Conservation (phyloP, 2,329 filamentous ascomycete genomes). For the Diaporthe velutina region DNA sequence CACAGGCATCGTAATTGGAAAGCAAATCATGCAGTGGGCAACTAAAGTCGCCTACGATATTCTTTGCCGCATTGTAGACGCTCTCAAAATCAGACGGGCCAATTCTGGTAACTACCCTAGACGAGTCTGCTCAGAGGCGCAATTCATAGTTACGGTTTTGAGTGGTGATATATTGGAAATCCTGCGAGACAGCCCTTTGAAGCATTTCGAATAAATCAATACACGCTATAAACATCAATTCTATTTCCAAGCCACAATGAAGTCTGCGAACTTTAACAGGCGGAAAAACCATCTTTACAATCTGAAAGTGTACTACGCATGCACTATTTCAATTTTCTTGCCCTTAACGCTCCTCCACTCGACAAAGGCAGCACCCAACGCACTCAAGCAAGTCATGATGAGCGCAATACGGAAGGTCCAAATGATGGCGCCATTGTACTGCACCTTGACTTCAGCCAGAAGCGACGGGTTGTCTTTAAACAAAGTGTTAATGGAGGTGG, state of each 20-base stretch:
- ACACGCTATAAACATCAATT: neutral
- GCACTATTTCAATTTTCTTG: neutral
- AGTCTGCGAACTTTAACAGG: neutral
- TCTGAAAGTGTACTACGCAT: neutral
- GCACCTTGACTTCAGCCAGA: neutral
- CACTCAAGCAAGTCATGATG: constrained; percentile 6
- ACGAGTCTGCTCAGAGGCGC: neutral
- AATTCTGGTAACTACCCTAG: neutral
- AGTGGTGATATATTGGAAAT: neutral
- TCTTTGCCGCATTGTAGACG: neutral
- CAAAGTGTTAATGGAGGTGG: neutral
- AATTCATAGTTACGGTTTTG: neutral
- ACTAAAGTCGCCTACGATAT: neutral
- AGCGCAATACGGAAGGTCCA: neutral
- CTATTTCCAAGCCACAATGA: neutral
- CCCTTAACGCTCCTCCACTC: neutral
- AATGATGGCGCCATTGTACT: constrained; percentile 8
- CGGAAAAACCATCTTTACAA: too few species aligned
- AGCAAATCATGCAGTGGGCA: neutral
- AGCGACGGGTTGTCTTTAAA: neutral
- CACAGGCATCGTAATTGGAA: too few species aligned
- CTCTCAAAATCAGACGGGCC: neutral
- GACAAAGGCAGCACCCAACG: neutral
- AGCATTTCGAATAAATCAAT: too few species aligned
- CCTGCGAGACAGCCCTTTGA: neutral